Evolutionary conservation across 805 yeast genomes (phyloP), one percentile per base, ranked within the genome.

Genomic region (Saccharomycopsis microspora): DNA sequence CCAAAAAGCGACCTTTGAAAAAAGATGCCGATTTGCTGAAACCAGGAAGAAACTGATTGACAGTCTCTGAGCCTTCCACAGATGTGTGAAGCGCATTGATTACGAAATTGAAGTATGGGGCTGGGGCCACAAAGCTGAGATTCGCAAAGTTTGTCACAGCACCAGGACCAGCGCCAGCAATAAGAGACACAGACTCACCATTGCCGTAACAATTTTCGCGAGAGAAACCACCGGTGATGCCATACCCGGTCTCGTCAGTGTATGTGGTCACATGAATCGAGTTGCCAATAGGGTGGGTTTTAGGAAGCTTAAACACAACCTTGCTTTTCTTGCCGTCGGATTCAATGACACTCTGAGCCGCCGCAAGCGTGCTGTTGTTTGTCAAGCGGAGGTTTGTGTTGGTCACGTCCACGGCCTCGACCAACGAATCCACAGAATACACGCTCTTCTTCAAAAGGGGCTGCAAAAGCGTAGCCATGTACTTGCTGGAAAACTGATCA

Each of bases 201-300:
- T 41, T 51, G 27, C 52, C 54, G 28, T 29, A 43, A 32, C 33
- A 32, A 38, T 51, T 51, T n/a, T 36, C 33, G 30, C 48, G 42
- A 5, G 5, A 27, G 36, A 44, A 48, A 6, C 19, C 41, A 4
- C 45, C n/a, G n/a, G 29, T 40, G n/a, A 48, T 28, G n/a, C 40
- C 42, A 3, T 42, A 46, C 30, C 46, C 49, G 4, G 32, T 29
- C 11, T 42, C 36, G 32, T 44, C 42, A 2, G 50, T 45, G 27
- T 34, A 36, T 5, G 52, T 32, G 36, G 47, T 45, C 2, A 51
- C 31, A 8, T 41, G 27, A 28, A 34, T 28, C 8, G 39, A 43
- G 44, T 39, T 33, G n/a, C 8, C 9, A 5, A 29, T 5, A 33
- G n/a, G 8, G 31, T 10, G 29, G 31, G 7, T 38, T 38, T n/a